Evolutionary conservation across 768 basidiomycete genomes (phyloP), one percentile per base, ranked within the genome.

Genomic region (Collybia mongolica): DNA sequence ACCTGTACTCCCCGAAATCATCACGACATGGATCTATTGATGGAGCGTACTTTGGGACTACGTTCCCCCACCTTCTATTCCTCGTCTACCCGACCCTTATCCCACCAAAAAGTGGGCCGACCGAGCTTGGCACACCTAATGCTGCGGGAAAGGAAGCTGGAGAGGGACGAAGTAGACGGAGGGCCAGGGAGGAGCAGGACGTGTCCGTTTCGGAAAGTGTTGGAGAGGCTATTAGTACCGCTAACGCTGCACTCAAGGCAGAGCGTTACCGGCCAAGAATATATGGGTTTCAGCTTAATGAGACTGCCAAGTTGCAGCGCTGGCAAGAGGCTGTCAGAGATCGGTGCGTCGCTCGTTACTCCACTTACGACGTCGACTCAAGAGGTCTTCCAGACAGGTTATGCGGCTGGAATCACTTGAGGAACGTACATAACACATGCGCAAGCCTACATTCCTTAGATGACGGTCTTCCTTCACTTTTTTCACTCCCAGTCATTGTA

Each of bases 21-120:
- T 94, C 93, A 5, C 83, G 96, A 23, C 97, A 99, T 67, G 96
- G 96, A 43, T 88, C 89, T 32, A 98, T 99, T 64, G 97, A 99
- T 65, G 96, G 97, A 23, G 97, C 97, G 1, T 99, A 96, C 71
- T 99, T 99, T 60, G 97, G 97, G 53, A 96, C 94, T 0, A 97
- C 95, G 1, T 98, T 98, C 75, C 93, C 95, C 0, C 96, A 98
- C 66, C 84, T 99, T 48, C 75, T 98, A 42, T 97, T 95, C 74
- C 92, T 98, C 75, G 93, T 98, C 29, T 98, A 98, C 67, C 95
- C 97, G 0, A 83, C 86, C 40, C 83, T 98, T 56, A 88, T 97
- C 38, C 93, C 96, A 18, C 81, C 85, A 24, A 98, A 97, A 70
- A 78, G 72, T 24, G 78, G 83, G 0, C 68, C 74, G 2, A 63